Conservation (phyloP, 139 green algal genomes). For the Picochlorum sp. region DNA sequence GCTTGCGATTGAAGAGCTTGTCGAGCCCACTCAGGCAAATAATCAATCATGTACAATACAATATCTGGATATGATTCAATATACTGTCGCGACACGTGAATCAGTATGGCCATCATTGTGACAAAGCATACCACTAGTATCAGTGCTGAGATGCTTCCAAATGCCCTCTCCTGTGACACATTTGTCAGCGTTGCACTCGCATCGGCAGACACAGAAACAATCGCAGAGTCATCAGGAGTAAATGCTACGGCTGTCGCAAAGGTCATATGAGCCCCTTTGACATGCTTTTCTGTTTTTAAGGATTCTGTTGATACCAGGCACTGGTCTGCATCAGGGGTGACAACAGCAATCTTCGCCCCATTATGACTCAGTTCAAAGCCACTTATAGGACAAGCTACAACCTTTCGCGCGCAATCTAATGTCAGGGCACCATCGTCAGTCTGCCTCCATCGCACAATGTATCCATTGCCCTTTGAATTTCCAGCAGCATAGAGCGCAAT, state of each 20-base stretch:
- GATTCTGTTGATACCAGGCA: conserved; percentile 14
- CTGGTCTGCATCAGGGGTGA: conserved; percentile 30
- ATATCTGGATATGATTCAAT: no score
- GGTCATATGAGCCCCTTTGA: conserved; percentile 37
- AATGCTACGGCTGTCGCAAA: conserved; percentile 47
- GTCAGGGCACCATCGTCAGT: conserved; percentile 21
- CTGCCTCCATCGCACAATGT: conserved; percentile 26
- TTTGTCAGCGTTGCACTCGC: conserved; percentile 11
- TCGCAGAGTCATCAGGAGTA: conserved; percentile 12
- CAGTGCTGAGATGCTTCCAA: no score
- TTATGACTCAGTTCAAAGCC: conserved; percentile 22
- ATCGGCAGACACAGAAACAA: conserved; percentile 22
- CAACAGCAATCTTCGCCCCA: conserved; percentile 18
- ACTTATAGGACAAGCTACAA: conserved; percentile 21
- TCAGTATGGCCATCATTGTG: no score
- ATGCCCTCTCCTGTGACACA: no score
- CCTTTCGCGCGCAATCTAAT: conserved; percentile 8
- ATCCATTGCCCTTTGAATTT: conserved; percentile 21
- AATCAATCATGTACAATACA: no score
- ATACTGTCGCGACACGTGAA: no score
- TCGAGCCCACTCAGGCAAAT: no score
- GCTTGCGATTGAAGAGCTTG: no score
- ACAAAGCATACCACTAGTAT: no score
- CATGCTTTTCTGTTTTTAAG: conserved; percentile 18
- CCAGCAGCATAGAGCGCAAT: conserved; percentile 18